Percentiles rank a stretch among this genome's conserved stretches.
Conservation (phyloP, 2,329 filamentous ascomycete genomes). For the Dactylonectria estremocensis region DNA sequence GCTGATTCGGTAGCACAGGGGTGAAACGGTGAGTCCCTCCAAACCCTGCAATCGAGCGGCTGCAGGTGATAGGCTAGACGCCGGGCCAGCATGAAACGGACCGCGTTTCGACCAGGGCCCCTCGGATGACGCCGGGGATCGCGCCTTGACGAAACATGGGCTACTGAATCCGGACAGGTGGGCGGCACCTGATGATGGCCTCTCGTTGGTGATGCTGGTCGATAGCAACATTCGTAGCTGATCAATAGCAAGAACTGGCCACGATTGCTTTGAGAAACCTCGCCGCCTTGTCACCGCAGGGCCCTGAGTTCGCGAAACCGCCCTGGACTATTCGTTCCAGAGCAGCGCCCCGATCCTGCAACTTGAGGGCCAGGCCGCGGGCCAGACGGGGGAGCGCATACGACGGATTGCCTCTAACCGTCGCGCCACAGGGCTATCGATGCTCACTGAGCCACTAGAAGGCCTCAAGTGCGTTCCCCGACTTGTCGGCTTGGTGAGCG, state of each 20-base stretch:
- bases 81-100: conserved; percentile 47
- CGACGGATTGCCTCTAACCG: conserved; percentile 6
- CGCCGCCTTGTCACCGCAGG: neutral
- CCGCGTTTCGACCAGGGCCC: conserved; percentile 47
- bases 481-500: neutral
- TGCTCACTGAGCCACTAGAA: conserved; percentile 14
- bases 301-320: neutral
- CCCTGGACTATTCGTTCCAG: neutral
- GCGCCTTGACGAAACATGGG: conserved; percentile 31
- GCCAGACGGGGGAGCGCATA: conserved; percentile 4
- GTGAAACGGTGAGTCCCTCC: conserved; percentile 47
- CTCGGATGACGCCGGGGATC: conserved; percentile 42
- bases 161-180: conserved; percentile 2
- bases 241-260: neutral
- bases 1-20: conserved; percentile 43
- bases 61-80: conserved; percentile 46
- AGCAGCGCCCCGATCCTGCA: neutral
- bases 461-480: conserved; percentile 1
- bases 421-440: conserved; percentile 10
- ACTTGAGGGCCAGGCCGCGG: neutral
- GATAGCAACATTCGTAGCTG: neutral
- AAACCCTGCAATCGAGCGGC: conserved; percentile 45
- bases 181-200: conserved; percentile 24
- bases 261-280: neutral
- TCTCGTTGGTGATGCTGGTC: neutral